Base-by-base conservation (phyloP, 2,329 filamentous ascomycete genomes). In the Exophiala calicioides region DNA sequence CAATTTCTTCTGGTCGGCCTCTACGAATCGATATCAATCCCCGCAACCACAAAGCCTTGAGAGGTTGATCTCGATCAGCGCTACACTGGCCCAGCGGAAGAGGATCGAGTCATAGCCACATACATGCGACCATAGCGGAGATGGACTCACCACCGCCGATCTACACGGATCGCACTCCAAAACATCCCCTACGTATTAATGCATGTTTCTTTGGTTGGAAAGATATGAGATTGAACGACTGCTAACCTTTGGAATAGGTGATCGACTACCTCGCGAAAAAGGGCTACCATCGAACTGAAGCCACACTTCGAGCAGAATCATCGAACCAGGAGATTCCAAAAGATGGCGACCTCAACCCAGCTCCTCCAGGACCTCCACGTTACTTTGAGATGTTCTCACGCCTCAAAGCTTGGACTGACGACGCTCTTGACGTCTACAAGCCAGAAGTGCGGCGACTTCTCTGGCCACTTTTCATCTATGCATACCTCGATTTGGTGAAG, bases 181-280 rank as follows among this genome's bases (percentile, higher is more conserved):
- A 27, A 27, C 24, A n/a, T n/a, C n/a, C n/a, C 24, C 24, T n/a
- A n/a, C n/a, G n/a, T n/a, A n/a, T 23, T 31, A 23, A 8, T 40
- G 27, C 13, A 21, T 37, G 33, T 24, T 36, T 36, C 40, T 34
- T 16, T 27, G 5, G 21, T 19, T 30, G 21, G 18, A 38, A 29
- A 21, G 10, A 21, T 15, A 39, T 37, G 16, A 9, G 26, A 27
- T 23, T 40, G 8, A 27, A 19, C 16, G 35, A 37, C 40, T 30
- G 37, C 55, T 56, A 31, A 56, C 37, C 9, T 27, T 13, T 42
- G 8, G 50, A 60, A 26, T 61, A 86, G 83, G 84, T 98, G 3
- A 90, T 95, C 6, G 93, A 98, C 60, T 98, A 98, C 66, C 77
- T 98, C 1, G 81, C 90, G 2, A 98, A 98, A 67, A 90, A 96